Conservation (phyloP, 164 flowering plant genomes). For the Piper longum region DNA sequence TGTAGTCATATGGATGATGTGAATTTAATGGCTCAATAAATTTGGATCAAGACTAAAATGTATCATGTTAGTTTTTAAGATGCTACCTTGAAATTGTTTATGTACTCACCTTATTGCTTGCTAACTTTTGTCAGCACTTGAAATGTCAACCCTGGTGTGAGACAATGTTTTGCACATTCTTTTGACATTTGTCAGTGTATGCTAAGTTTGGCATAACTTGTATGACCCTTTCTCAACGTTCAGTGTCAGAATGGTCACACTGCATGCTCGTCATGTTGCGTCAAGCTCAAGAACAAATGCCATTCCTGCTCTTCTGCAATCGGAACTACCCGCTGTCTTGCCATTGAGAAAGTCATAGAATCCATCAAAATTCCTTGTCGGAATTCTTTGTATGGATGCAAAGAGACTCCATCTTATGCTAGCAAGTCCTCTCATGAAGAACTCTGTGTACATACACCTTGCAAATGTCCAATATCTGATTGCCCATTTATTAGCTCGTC, state of each 20-base stretch:
- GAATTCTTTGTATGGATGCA: constrained; percentile 34
- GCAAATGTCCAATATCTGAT: constrained; percentile 35
- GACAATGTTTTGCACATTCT: neutral
- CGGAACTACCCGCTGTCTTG: constrained; percentile 57
- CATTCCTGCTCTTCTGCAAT: constrained; percentile 47
- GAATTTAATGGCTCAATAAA: no score
- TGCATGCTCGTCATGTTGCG: constrained; percentile 65
- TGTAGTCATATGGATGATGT: no score
- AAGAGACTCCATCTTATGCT: constrained; percentile 20
- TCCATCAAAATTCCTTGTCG: constrained; percentile 33
- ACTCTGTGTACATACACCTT: constrained; percentile 30
- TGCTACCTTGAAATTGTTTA: no score
- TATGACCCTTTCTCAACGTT: neutral
- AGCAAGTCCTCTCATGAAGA: constrained; percentile 34
- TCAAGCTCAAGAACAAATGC: constrained; percentile 37
- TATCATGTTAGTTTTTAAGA: no score
- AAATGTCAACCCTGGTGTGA: no score
- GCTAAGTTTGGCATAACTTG: neutral
- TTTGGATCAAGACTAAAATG: no score
- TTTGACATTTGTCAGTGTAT: neutral
- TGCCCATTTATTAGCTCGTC: constrained; percentile 42
- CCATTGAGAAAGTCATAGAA: constrained; percentile 75
- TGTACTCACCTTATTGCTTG: no score
- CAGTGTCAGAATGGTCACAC: constrained; percentile 85
- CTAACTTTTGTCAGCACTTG: no score